These are phyloP conservation scores for Lentinula lateritia DNA, from an alignment of 768 basidiomycete species.

Conservation along the genomic window DNA sequence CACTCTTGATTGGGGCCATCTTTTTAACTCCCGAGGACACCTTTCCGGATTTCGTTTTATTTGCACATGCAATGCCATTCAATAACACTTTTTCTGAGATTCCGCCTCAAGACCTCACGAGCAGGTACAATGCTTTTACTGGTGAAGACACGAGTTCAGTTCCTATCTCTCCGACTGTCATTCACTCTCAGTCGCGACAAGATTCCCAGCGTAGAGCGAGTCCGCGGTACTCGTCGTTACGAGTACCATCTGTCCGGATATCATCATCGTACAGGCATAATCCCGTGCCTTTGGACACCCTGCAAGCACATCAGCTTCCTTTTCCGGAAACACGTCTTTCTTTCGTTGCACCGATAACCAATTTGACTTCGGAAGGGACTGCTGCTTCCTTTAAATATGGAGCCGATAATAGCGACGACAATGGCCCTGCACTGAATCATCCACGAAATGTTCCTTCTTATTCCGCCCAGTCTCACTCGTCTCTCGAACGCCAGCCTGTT, in stretches of 20 bases:
- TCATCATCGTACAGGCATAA: not conserved
- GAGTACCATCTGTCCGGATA: not conserved
- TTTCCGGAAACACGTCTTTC: not conserved
- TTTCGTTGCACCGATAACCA: not conserved
- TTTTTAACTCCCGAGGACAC: conserved; percentile 31
- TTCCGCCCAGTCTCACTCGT: not conserved
- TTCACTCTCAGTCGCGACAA: conserved; percentile 1
- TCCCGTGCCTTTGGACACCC: not conserved
- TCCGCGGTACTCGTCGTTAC: not conserved
- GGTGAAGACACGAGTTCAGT: not conserved
- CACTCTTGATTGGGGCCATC: conserved; percentile 45
- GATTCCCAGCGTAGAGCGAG: not conserved
- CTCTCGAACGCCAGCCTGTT: not conserved
- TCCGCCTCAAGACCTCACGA: not conserved
- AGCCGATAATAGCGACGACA: not conserved
- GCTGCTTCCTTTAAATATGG: not conserved
- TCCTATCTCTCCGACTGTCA: conserved; percentile 3
- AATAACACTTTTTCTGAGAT: not conserved
- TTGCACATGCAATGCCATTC: not conserved
- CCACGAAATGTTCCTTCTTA: not conserved
- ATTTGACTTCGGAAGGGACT: not conserved
- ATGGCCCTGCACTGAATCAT: not conserved
- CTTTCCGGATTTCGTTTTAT: conserved; percentile 37
- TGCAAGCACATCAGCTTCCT: not conserved
- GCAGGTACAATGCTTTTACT: not conserved